Evolutionary conservation across 2,329 filamentous ascomycete genomes (phyloP).

Genomic region (Helotiales sp.): DNA sequence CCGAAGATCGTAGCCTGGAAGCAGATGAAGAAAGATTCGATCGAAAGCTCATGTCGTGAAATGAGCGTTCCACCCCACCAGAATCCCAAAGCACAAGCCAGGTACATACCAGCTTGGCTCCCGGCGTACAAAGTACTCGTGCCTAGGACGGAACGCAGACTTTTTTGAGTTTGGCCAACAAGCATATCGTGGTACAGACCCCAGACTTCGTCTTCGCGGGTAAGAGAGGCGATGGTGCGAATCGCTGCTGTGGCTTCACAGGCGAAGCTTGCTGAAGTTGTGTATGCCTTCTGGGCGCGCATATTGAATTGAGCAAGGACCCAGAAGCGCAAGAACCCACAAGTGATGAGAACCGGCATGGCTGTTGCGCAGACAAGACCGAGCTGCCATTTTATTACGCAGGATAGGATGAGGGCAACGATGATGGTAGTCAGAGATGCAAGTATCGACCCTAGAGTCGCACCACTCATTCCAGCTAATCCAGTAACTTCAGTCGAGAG

Average conservation of each 20-base stretch:
- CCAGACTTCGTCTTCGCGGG: constrained; percentile 36
- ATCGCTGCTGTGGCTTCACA: constrained; percentile 48
- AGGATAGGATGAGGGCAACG: constrained; percentile 53
- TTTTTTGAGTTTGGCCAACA: not conserved
- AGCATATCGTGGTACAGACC: not conserved
- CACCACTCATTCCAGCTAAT: constrained; percentile 75
- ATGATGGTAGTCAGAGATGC: constrained; percentile 76
- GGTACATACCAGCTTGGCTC: constrained; percentile 31
- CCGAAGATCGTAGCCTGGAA: constrained; percentile 46
- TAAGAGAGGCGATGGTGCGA: constrained; percentile 45
- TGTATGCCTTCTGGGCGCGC: constrained; percentile 37
- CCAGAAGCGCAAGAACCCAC: constrained; percentile 43
- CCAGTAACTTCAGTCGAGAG: constrained; percentile 78
- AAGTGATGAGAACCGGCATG: constrained; percentile 37
- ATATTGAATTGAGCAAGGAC: constrained; percentile 43
- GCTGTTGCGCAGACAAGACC: constrained; percentile 36
- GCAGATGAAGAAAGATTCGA: constrained; percentile 50
- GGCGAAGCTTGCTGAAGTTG: constrained; percentile 44
- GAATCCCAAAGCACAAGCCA: constrained; percentile 38
- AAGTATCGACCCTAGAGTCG: constrained; percentile 80
- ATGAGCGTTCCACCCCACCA: constrained; percentile 43
- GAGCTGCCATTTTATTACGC: constrained; percentile 41
- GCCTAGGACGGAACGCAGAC: constrained; percentile 13
- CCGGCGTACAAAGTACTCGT: constrained; percentile 33
- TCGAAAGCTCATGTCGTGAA: constrained; percentile 38